These are phyloP conservation scores for Alternaria infectoria DNA, from an alignment of 2,329 filamentous ascomycete genomes.

Conservation along the genomic window DNA sequence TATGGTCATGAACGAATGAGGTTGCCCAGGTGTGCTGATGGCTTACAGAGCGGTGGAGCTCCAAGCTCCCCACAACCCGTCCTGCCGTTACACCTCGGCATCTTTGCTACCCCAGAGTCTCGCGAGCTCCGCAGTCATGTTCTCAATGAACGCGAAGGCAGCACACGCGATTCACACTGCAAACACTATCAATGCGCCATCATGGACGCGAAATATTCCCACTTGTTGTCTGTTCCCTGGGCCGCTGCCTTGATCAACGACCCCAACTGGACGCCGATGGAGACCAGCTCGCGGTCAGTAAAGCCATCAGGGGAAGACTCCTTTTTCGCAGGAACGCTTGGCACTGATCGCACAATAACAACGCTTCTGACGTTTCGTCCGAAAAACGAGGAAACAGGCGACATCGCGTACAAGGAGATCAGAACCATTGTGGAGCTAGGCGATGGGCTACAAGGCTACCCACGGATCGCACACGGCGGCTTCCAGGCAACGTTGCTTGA, in stretches of 20 bases:
- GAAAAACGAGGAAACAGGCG: slow-evolving; percentile 19
- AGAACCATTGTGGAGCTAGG: slow-evolving; percentile 55
- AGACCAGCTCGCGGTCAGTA: slow-evolving; percentile 41
- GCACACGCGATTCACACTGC: background rate
- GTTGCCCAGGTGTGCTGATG: background rate
- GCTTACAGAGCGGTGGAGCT: background rate
- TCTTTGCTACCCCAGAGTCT: background rate
- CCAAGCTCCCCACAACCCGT: background rate
- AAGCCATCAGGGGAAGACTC: slow-evolving; percentile 55
- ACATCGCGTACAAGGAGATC: slow-evolving; percentile 44
- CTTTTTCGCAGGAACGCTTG: slow-evolving; percentile 61
- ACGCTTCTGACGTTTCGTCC: slow-evolving; percentile 33
- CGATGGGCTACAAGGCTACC: slow-evolving; percentile 60
- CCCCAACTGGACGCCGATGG: slow-evolving; percentile 50
- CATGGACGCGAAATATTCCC: slow-evolving; percentile 26
- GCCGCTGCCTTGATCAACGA: slow-evolving; percentile 54
- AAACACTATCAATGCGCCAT: slow-evolving; percentile 11
- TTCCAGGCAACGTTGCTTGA: slow-evolving; percentile 65
- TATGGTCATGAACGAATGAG: background rate
- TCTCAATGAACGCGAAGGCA: background rate
- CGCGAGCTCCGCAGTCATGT: slow-evolving; percentile 8
- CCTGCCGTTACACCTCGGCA: slow-evolving; percentile 8
- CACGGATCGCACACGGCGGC: slow-evolving; percentile 63
- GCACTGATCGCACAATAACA: slow-evolving; percentile 57
- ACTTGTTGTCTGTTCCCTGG: slow-evolving; percentile 55